These are phyloP conservation scores for Solanum etuberosum DNA, from an alignment of 257 asterid species.

Conservation along the genomic window DNA sequence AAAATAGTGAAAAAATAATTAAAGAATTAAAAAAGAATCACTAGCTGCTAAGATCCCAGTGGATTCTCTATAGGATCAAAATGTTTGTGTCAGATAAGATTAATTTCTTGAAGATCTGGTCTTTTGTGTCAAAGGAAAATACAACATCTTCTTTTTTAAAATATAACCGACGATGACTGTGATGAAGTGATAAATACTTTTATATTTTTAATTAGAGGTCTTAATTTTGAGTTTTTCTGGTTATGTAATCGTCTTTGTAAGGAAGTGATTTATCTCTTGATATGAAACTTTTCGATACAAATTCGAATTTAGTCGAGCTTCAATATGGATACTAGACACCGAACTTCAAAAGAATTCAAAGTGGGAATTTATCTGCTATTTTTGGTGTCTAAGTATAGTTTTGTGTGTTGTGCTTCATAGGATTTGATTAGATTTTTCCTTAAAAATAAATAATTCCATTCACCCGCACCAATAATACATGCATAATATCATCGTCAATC, in stretches of 20 bases:
- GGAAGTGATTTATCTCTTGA: not conserved
- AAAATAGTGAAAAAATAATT: not conserved
- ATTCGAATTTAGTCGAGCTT: fast-evolving
- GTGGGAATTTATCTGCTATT: not conserved
- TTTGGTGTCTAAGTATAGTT: too few relatives aligned
- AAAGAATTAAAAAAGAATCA: not conserved
- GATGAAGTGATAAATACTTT: too few relatives aligned
- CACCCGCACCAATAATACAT: not conserved
- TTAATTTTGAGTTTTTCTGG: fast-evolving
- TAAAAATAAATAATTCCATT: too few relatives aligned
- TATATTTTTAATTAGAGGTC: too few relatives aligned
- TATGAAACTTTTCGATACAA: too few relatives aligned
- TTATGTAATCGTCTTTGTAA: not conserved
- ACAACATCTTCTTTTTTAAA: not conserved
- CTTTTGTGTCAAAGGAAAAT: not conserved
- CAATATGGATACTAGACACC: too few relatives aligned
- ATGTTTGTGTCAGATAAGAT: not conserved
- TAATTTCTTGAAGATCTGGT: not conserved
- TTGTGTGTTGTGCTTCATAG: too few relatives aligned
- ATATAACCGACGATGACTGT: not conserved
- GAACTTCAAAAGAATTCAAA: too few relatives aligned
- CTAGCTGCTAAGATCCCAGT: not conserved
- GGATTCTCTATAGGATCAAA: not conserved
- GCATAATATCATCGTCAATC: not conserved
- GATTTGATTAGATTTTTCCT: too few relatives aligned